Evolutionary conservation across 257 asterid genomes (phyloP), one percentile per base, ranked within the genome.

Genomic region (Fraxinus excelsior): DNA sequence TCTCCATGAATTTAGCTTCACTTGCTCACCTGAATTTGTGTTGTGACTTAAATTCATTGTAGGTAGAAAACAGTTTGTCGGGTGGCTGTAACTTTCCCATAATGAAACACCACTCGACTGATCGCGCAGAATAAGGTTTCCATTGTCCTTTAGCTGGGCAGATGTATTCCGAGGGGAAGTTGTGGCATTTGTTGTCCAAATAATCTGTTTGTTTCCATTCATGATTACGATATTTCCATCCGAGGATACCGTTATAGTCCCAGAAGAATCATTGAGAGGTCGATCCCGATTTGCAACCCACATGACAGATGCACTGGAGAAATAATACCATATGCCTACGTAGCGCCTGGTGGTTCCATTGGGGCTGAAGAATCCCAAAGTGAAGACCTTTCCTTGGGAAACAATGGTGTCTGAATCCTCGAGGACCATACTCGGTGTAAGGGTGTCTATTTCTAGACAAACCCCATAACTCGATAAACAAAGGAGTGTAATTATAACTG

Each of bases 251-350:
- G 74, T 64, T 29, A 82, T 12, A 37, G 60, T 75, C 51, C 90
- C 88, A 3, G 67, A 23, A 11, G 78, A 60, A 79, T 84, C 84
- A 35, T 77, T 77, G 44, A 80, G 37, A 16, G 88, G 87, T 1
- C 19, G 38, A 25, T 79, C 83, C 38, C 82, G 77, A 60, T 87
- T 87, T 0, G 87, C 90, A 21, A 87, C 84, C 87, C 88, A 87
- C 35, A 81, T 29, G 40, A 75, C 74, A 1, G 84, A 19, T 7
- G 6, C 64, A 1, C 2, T 18, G 10, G 64, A 53, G 26, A 53
- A 19, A 19, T 14, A 51, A 51, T 51, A 18, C 64, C 26, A 53
- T n/a, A 53, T 53, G 9, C 28, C 64, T 0, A 53, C 7, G 64
- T 19, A 53, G 11, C 64, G 26, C 7, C 65, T 51, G 28, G 13